These are phyloP conservation scores for Petunia axillaris DNA, from an alignment of 257 asterid genomes.

Conservation along the genomic window DNA sequence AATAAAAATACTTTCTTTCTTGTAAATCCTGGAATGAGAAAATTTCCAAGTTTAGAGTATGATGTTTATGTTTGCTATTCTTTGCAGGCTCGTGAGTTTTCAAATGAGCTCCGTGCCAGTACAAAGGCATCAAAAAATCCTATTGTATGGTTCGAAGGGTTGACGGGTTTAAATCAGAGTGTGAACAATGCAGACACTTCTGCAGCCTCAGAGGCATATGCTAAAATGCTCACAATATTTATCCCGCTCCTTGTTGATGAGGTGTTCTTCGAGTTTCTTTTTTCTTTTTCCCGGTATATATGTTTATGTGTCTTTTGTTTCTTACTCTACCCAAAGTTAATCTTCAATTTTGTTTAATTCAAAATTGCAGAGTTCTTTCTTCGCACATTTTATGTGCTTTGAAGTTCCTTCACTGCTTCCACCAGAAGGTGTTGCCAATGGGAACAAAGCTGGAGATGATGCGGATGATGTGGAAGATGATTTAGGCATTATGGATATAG, in stretches of 20 bases:
- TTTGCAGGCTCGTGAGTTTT: constrained; percentile 94
- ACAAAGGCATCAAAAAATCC: constrained; percentile 77
- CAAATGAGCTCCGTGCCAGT: constrained; percentile 94
- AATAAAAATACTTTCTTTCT: background rate
- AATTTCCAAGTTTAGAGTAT: background rate
- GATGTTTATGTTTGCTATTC: constrained; percentile 28
- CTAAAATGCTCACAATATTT: constrained; percentile 82
- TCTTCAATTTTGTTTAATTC: constrained; percentile 24
- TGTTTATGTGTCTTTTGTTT: background rate
- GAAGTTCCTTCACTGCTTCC: constrained; percentile 83
- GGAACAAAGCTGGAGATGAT: constrained; percentile 53
- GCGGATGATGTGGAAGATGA: constrained; percentile 60
- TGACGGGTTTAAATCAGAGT: constrained; percentile 64
- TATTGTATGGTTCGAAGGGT: constrained; percentile 87
- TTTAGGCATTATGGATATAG: constrained; percentile 69
- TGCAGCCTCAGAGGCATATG: constrained; percentile 82
- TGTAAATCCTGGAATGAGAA: background rate
- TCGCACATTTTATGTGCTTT: constrained; percentile 98
- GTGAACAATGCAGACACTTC: constrained; percentile 76
- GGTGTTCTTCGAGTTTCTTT: constrained; percentile 51
- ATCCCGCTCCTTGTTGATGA: constrained; percentile 96
- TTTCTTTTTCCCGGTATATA: constrained; percentile 17
- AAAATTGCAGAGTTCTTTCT: constrained; percentile 82
- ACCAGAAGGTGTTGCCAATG: constrained; percentile 61
- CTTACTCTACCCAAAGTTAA: background rate